Evolutionary conservation across 192 early-diverging fungal species (phyloP).

Genomic region (Linnemannia zychae): DNA sequence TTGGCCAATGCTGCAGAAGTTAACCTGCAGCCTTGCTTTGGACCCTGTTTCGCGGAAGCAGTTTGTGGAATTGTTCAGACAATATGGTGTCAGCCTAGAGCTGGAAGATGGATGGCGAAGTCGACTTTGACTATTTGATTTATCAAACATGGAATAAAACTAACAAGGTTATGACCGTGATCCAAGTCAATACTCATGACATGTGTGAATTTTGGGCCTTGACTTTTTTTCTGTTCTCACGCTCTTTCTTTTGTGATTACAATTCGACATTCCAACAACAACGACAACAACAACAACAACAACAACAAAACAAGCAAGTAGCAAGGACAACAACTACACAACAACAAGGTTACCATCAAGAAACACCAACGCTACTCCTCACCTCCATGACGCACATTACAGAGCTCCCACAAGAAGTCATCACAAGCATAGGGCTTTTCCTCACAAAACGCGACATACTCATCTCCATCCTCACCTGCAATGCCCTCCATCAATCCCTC

Average conservation of each 20-base stretch:
- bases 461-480: background rate
- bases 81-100: background rate
- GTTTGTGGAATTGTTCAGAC: background rate
- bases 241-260: background rate
- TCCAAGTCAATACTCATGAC: too few species aligned
- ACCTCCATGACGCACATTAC: background rate
- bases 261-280: background rate
- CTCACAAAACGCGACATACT: constrained; percentile 5
- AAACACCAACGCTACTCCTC: too few species aligned
- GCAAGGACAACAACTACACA: too few species aligned
- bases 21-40: background rate
- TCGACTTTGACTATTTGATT: too few species aligned
- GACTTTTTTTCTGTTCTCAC: background rate
- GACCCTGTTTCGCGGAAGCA: background rate
- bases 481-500: background rate
- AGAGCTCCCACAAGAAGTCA: background rate
- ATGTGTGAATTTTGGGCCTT: too few species aligned
- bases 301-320: too few species aligned
- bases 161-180: too few species aligned
- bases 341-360: too few species aligned
- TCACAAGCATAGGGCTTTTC: background rate
- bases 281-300: background rate
- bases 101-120: background rate
- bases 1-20: background rate
- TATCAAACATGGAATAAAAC: too few species aligned